Evolutionary conservation across 768 basidiomycete species (phyloP).

Genomic region (Russula vinacea): DNA sequence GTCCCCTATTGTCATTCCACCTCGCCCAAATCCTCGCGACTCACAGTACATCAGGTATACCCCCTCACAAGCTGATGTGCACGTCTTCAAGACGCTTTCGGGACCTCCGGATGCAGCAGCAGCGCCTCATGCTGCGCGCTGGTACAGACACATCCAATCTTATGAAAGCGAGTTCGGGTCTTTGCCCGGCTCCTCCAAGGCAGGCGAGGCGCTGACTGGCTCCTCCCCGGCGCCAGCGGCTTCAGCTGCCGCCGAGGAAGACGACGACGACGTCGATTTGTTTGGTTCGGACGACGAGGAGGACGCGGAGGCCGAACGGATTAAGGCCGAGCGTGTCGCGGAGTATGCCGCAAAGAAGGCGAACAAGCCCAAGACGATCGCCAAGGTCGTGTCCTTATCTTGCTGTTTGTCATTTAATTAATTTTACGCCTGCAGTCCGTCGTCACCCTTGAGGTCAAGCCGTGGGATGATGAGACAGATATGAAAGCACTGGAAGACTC

Average conservation of each 20-base stretch:
- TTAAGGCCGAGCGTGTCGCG: slow-evolving; percentile 86
- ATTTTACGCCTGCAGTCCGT: slow-evolving; percentile 64
- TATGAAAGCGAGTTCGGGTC: slow-evolving; percentile 73
- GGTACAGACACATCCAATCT: slow-evolving; percentile 94
- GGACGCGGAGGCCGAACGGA: slow-evolving; percentile 50
- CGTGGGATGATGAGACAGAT: slow-evolving; percentile 99
- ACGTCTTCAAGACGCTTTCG: slow-evolving; percentile 78
- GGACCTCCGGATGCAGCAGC: slow-evolving; percentile 60
- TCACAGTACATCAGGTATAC: slow-evolving; percentile 57
- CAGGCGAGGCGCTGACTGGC: slow-evolving; percentile 69
- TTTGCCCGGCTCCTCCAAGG: slow-evolving; percentile 82
- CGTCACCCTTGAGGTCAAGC: slow-evolving; percentile 97
- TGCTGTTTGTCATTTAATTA: slow-evolving; percentile 14
- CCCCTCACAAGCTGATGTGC: slow-evolving; percentile 92
- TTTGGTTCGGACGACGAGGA: slow-evolving; percentile 67
- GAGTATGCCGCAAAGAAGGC: slow-evolving; percentile 94
- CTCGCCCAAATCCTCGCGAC: neutral
- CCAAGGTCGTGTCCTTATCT: slow-evolving; percentile 59
- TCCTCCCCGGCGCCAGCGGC: slow-evolving; percentile 42
- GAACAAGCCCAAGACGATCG: slow-evolving; percentile 77
- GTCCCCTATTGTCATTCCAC: slow-evolving; percentile 19
- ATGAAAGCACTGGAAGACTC: slow-evolving; percentile 80
- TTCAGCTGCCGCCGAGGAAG: slow-evolving; percentile 37
- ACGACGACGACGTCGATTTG: slow-evolving; percentile 58
- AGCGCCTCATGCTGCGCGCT: slow-evolving; percentile 76